A percentile compares a stretch with the other conserved stretches of the same genome.
phyloP scores from a whole-genome alignment of 2,329 filamentous ascomycete genomes.

The Aspergillus persii region DNA sequence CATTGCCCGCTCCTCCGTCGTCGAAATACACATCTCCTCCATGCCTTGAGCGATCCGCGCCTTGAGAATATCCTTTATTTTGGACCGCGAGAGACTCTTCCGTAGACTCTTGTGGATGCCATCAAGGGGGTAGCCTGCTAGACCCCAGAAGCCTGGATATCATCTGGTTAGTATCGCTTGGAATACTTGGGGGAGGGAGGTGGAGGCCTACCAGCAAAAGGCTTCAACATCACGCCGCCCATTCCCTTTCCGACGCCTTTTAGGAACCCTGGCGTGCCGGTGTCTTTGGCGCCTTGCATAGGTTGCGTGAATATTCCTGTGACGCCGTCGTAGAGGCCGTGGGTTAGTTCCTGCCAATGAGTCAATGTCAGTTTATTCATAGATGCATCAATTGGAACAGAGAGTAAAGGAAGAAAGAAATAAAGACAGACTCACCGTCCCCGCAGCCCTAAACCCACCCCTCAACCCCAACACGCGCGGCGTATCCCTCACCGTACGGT shows the following conservation, averaged over 20 bases:
- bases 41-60: conserved; percentile 29
- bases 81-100: conserved; percentile 26
- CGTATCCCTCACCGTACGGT: conserved; percentile 73
- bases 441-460: conserved; percentile 73
- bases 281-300: conserved; percentile 64
- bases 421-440: conserved; percentile 51
- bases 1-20: conserved; percentile 19
- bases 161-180: no score
- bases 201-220: conserved; percentile 65
- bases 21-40: conserved; percentile 24
- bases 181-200: no score
- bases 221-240: conserved; percentile 76
- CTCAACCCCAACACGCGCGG: conserved; percentile 76
- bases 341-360: conserved; percentile 60
- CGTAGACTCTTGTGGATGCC: conserved; percentile 31
- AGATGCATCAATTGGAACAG: no score
- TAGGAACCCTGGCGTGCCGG: conserved; percentile 64
- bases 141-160: conserved; percentile 26
- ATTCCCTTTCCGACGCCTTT: conserved; percentile 82
- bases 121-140: conserved; percentile 31
- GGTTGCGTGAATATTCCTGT: conserved; percentile 80
- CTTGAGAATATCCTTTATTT: conserved; percentile 26
- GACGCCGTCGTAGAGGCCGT: conserved; percentile 77
- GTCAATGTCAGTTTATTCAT: background rate
- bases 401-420: background rate